Evolutionary conservation across 2,329 filamentous ascomycete genomes (phyloP), one percentile per base, ranked within the genome.

Genomic region (Penicillium sp.): DNA sequence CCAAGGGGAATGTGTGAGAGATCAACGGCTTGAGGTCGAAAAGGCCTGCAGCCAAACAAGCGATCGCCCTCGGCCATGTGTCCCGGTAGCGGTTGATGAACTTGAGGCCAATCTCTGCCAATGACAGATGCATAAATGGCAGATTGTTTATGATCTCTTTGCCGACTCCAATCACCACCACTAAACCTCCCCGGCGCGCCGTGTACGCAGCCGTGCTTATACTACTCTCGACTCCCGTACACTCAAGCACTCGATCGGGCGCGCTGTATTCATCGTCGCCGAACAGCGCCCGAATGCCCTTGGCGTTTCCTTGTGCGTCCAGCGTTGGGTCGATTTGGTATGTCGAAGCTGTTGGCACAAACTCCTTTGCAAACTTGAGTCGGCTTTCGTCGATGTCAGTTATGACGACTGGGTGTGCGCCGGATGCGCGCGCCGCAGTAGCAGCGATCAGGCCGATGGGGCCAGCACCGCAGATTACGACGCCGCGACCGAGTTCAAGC

Each of bases 61-160:
- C 80, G 38, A 91, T 88, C 0, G 86, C 89, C 0, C 85, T 83
- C 0, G 88, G 88, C 88, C 89, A 91, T 0, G 88, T 90, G 69
- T 91, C 87, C 46, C 84, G 81, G 71, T 91, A 91, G 7, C 89
- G 82, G 73, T 91, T 90, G 71, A 90, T 91, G 76, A 91, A 91
- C 44, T 84, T 85, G 29, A 91, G 78, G 67, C 90, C 82, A 65
- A 91, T 89, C 85, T 89, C 87, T 4, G 85, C 84, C 44, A 89
- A 72, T 3, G 85, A 88, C 21, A 89, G 69, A 70, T 89, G 86
- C 87, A 89, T 90, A 64, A 90, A 89, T 0, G 87, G 87, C 29
- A 89, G 66, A 64, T 89, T 88, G 64, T 90, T 86, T 84, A 90
- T 88, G 7, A 85, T 79, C 29, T 83, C 77, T 64, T 79, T 83